phyloP scores from a whole-genome alignment of 2,329 filamentous ascomycete genomes.

The Metarhizium brunneum region DNA sequence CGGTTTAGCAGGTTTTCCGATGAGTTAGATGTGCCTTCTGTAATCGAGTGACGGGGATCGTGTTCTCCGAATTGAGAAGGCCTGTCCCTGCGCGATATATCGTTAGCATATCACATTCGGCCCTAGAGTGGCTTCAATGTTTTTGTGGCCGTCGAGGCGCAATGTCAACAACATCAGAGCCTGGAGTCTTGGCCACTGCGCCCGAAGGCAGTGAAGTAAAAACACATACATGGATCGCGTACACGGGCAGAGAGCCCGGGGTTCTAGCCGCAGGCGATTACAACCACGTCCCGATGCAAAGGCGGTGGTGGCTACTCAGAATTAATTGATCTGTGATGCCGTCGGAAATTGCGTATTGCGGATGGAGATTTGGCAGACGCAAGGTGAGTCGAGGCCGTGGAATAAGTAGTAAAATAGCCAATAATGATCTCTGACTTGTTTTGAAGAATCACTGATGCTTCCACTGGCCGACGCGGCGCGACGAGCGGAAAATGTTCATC shows the following conservation, averaged over 20 bases:
- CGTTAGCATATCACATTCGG: neutral
- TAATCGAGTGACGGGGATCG: conserved; percentile 60
- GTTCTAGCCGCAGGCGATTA: conserved; percentile 1
- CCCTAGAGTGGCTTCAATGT: neutral
- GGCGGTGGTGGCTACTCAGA: neutral
- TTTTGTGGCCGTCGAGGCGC: neutral
- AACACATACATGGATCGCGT: conserved; percentile 5
- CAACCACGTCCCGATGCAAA: conserved; percentile 1
- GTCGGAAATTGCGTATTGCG: no score
- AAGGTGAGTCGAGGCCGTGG: neutral
- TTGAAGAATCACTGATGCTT: neutral
- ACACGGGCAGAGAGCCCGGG: conserved; percentile 2
- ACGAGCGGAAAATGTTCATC: neutral
- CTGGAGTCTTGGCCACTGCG: neutral
- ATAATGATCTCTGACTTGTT: neutral
- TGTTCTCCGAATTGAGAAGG: conserved; percentile 47
- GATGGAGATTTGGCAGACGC: neutral
- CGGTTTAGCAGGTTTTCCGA: conserved; percentile 52
- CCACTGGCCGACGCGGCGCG: neutral
- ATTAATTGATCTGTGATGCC: no score
- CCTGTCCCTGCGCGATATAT: conserved; percentile 53
- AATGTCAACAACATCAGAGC: neutral
- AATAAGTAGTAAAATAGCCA: neutral
- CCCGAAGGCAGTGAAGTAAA: neutral
- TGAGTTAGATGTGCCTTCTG: conserved; percentile 46